Conservation (phyloP, 2,329 filamentous ascomycete species). For the Colletotrichum tofieldiae region DNA sequence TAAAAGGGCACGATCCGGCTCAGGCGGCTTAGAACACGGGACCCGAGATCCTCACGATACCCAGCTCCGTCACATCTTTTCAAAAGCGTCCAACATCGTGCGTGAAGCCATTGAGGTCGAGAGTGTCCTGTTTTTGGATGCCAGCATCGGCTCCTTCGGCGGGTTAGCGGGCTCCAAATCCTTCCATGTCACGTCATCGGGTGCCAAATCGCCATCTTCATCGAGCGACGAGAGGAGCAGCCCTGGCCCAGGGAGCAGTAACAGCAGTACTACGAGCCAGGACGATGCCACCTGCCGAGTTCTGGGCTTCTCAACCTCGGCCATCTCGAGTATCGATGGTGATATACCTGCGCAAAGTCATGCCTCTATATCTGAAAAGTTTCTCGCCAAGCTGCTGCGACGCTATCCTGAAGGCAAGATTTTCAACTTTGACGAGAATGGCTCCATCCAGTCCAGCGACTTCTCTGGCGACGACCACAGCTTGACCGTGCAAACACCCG, state of each 20-base stretch:
- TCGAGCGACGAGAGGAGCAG: slow-evolving; percentile 45
- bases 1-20: slow-evolving; percentile 49
- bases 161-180: slow-evolving; percentile 45
- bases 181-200: not conserved
- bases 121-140: slow-evolving; percentile 39
- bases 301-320: slow-evolving; percentile 57
- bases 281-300: slow-evolving; percentile 48
- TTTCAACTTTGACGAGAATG: slow-evolving; percentile 60
- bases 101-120: slow-evolving; percentile 57
- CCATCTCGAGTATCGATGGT: slow-evolving; percentile 53
- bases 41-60: not conserved
- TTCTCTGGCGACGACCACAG: slow-evolving; percentile 46
- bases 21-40: slow-evolving; percentile 21
- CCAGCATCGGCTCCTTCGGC: slow-evolving; percentile 47
- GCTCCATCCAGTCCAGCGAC: slow-evolving; percentile 53
- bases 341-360: slow-evolving; percentile 39
- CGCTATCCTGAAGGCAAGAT: slow-evolving; percentile 63
- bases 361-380: slow-evolving; percentile 54
- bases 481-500: not conserved
- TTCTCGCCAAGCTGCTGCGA: slow-evolving; percentile 59
- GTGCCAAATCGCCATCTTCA: slow-evolving; percentile 35
- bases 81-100: slow-evolving; percentile 61
- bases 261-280: not conserved
- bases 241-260: not conserved
- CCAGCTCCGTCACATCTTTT: slow-evolving; percentile 53